Percentiles rank a stretch among this genome's conserved stretches.
phyloP scores from a whole-genome alignment of 805 yeast species.

The Spathaspora arborariae region DNA sequence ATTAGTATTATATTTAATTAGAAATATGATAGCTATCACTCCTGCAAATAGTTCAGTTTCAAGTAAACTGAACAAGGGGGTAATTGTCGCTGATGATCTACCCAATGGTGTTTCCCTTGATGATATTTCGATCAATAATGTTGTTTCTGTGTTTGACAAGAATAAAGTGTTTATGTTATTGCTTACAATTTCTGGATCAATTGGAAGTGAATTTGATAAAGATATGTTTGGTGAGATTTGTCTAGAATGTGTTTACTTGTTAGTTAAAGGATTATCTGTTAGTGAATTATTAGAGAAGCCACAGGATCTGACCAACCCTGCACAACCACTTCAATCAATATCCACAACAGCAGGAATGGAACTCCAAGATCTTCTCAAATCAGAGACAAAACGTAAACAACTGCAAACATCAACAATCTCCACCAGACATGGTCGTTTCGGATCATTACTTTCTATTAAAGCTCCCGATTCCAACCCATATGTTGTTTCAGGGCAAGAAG shows the following conservation, averaged over 20 bases:
- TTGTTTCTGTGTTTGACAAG: conserved; percentile 54
- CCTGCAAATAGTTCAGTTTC: conserved; percentile 58
- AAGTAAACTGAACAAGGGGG: conserved; percentile 31
- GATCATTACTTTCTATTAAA: conserved; percentile 74
- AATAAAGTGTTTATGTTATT: conserved; percentile 74
- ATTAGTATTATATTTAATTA: conserved; percentile 66
- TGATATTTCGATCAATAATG: conserved; percentile 63
- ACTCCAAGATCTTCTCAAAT: conserved; percentile 49
- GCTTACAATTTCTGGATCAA: conserved; percentile 63
- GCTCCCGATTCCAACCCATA: conserved; percentile 55
- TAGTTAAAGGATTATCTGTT: conserved; percentile 55
- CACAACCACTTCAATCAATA: conserved; percentile 3
- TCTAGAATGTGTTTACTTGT: conserved; percentile 64
- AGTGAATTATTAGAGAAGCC: conserved; percentile 20
- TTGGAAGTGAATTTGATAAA: conserved; percentile 61
- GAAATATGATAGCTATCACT: conserved; percentile 76
- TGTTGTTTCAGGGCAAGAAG: conserved; percentile 69
- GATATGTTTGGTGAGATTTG: conserved; percentile 57
- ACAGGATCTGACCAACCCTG: conserved; percentile 1
- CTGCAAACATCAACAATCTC: conserved; percentile 48
- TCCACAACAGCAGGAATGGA: conserved; percentile 35
- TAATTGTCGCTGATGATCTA: conserved; percentile 32
- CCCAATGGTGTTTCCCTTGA: conserved; percentile 58
- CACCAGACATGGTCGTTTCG: conserved; percentile 87
- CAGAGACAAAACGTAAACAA: conserved; percentile 55